Percentiles rank a stretch among this genome's conserved stretches.
phyloP scores from a whole-genome alignment of 768 basidiomycete genomes.

The Tylopilus intermedius region DNA sequence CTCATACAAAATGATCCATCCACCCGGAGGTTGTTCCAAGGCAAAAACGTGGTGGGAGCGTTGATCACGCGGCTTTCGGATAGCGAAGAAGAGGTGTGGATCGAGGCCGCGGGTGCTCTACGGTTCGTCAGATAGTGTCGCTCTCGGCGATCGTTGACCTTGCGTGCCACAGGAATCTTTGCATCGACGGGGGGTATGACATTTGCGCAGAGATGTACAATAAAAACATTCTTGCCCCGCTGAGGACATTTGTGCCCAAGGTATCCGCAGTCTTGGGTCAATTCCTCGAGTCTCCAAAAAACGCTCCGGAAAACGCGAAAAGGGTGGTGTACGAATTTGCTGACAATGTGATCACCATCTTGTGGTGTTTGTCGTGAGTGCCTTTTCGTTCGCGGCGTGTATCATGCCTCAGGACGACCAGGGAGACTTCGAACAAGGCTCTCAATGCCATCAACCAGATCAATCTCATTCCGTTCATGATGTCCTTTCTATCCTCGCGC shows the following conservation, averaged over 20 bases:
- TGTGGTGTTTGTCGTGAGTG: conserved; percentile 94
- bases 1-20: conserved; percentile 94
- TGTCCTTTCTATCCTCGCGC: conserved; percentile 79
- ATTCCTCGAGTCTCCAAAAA: conserved; percentile 55
- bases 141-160: conserved; percentile 7
- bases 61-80: conserved; percentile 87
- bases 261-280: conserved; percentile 69
- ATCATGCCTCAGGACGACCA: conserved; percentile 30
- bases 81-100: conserved; percentile 82
- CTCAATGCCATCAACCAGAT: conserved; percentile 72
- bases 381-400: not conserved
- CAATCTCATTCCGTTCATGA: conserved; percentile 73
- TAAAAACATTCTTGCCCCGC: conserved; percentile 80
- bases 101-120: conserved; percentile 84
- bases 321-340: conserved; percentile 82
- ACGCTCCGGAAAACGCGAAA: conserved; percentile 63
- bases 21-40: conserved; percentile 82
- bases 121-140: conserved; percentile 46
- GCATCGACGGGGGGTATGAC: conserved; percentile 92
- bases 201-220: conserved; percentile 97
- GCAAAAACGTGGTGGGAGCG: conserved; percentile 83
- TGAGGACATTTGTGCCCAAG: conserved; percentile 74
- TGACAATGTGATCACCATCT: conserved; percentile 85
- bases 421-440: conserved; percentile 93
- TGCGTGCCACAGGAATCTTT: conserved; percentile 65